Conservation (phyloP, 139 green algal species). For the Picochlorum costavermella region DNA sequence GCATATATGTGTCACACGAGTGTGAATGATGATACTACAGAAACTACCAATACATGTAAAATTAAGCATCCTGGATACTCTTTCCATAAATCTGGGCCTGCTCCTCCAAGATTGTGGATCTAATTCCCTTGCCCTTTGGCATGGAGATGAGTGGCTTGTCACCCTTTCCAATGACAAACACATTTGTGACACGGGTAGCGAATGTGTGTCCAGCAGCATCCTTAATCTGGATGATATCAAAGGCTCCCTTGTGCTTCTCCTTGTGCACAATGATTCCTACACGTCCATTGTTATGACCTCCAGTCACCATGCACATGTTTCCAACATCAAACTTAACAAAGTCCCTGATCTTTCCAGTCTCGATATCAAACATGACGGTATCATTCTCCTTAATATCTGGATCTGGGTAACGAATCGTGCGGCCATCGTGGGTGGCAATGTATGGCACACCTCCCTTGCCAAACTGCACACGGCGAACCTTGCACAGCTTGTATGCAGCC, state of each 20-base stretch:
- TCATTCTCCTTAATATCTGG: constrained; percentile 92
- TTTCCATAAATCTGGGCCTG: constrained; percentile 76
- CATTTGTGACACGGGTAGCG: constrained; percentile 87
- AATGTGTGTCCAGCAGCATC: constrained; percentile 90
- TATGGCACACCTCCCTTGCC: constrained; percentile 91
- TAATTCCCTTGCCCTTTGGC: constrained; percentile 98
- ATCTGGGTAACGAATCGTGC: constrained; percentile 98
- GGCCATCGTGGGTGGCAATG: constrained; percentile 90
- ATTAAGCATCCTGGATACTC: constrained; percentile 4
- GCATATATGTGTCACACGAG: too few relatives aligned
- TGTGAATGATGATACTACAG: not conserved
- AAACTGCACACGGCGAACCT: constrained; percentile 61
- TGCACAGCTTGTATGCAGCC: constrained; percentile 97
- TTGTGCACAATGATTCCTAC: constrained; percentile 83
- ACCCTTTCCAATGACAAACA: constrained; percentile 97
- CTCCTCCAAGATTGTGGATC: constrained; percentile 95
- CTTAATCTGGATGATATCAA: constrained; percentile 95
- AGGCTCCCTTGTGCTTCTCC: constrained; percentile 93
- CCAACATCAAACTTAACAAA: constrained; percentile 96
- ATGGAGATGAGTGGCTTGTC: constrained; percentile 91
- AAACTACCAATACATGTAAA: constrained; percentile 6
- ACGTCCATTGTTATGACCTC: constrained; percentile 87
- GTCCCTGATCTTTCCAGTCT: constrained; percentile 91
- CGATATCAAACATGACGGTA: constrained; percentile 95
- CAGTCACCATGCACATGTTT: constrained; percentile 88